These are phyloP conservation scores for Aureobasidium leucospermi DNA, from an alignment of 2,329 filamentous ascomycete species.

Conservation along the genomic window DNA sequence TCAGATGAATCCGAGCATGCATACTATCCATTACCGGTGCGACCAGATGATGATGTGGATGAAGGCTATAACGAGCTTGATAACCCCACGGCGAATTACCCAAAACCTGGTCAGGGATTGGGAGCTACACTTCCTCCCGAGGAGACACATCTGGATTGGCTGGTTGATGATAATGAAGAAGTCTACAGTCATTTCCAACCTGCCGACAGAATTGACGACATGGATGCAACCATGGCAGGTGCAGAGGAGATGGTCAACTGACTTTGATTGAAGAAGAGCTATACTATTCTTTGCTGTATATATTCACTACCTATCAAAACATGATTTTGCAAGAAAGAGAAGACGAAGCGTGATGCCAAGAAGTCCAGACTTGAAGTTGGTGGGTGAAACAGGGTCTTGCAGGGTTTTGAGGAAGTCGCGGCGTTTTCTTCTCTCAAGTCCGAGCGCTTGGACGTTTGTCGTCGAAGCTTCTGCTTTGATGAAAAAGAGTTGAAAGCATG, in stretches of 20 bases:
- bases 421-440: neutral
- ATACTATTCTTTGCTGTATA: neutral
- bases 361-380: neutral
- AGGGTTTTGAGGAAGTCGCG: neutral
- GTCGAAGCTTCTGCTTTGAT: conserved; percentile 4
- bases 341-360: neutral
- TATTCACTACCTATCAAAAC: neutral
- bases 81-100: conserved; percentile 51
- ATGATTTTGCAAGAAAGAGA: too few relatives aligned
- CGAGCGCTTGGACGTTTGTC: neutral
- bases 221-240: conserved; percentile 6
- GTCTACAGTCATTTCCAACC: conserved; percentile 16
- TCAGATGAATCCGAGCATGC: conserved; percentile 15
- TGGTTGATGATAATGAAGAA: conserved; percentile 50
- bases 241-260: neutral
- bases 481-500: neutral
- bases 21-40: conserved; percentile 16
- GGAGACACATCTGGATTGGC: conserved; percentile 52
- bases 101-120: conserved; percentile 55
- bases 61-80: conserved; percentile 49
- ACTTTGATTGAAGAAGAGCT: neutral
- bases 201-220: neutral
- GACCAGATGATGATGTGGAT: conserved; percentile 38
- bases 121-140: conserved; percentile 46
- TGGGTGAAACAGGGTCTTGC: neutral